Percentiles rank a stretch among this genome's conserved stretches.
Conservation (phyloP, 805 yeast species). For the Candida railenensis region DNA sequence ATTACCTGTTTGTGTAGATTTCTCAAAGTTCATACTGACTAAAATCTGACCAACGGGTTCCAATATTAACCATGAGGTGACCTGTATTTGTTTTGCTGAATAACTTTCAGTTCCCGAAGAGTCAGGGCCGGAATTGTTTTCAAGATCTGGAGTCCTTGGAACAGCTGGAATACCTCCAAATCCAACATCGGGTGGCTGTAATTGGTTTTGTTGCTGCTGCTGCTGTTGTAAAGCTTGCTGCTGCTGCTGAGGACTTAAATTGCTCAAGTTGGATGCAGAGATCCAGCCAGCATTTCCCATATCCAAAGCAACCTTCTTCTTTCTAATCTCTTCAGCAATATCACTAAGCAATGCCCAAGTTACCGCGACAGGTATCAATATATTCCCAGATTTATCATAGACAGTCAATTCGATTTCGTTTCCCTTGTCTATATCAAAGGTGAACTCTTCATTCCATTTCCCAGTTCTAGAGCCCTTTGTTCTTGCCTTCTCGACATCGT, state of each 20-base stretch:
- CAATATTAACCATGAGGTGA: conserved; percentile 83
- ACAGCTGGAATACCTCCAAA: conserved; percentile 2
- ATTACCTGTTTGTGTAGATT: conserved; percentile 41
- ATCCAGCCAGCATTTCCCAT: conserved; percentile 82
- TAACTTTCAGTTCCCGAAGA: background rate
- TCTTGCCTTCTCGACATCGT: conserved; percentile 79
- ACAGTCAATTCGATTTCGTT: conserved; percentile 89
- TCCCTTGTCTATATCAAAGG: conserved; percentile 81
- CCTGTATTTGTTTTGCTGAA: conserved; percentile 32
- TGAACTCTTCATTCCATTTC: conserved; percentile 80
- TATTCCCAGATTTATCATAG: conserved; percentile 72
- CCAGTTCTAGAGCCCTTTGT: conserved; percentile 76
- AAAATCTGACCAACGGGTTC: conserved; percentile 94
- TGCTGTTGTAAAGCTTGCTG: background rate
- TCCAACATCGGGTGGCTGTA: conserved; percentile 10
- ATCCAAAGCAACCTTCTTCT: conserved; percentile 77
- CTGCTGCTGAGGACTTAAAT: background rate
- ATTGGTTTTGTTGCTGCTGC: conserved; percentile 1
- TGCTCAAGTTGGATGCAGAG: conserved; percentile 58
- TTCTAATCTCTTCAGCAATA: conserved; percentile 91
- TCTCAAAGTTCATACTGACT: conserved; percentile 75
- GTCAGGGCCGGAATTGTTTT: background rate
- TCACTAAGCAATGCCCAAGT: conserved; percentile 91
- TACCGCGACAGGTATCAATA: conserved; percentile 81
- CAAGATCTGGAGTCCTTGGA: conserved; percentile 6